Evolutionary conservation across 176 grass and related monocot genomes (phyloP), one percentile per base, ranked within the genome.

Genomic region (Carex littledalei): DNA sequence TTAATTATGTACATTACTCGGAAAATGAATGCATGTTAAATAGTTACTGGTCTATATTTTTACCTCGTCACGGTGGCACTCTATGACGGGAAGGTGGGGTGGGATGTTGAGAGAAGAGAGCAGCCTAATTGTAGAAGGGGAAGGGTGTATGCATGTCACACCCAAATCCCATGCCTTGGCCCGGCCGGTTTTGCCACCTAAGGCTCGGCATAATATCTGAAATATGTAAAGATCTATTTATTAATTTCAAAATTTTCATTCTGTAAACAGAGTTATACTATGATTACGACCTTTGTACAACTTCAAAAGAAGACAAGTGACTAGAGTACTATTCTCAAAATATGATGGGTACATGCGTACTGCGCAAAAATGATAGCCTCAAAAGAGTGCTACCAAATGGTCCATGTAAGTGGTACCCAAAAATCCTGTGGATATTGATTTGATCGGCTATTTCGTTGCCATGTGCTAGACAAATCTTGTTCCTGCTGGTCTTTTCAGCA

Each of bases 61-160:
- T 69, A 90, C 92, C 92, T 97, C 95, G 22, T 97, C 95, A 16
- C 84, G 92, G 88, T 97, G 95, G 89, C 92, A 97, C 89, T 97
- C 91, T 74, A 97, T 88, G 66, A 97, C 80, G 3, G 95, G 92
- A 88, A 97, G 88, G 85, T 97, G 92, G 29, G 92, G 84, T 1
- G 95, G 92, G 24, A 94, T 90, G 77, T 86, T 87, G 26, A 97
- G 87, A 18, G 94, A 90, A 62, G 94, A 81, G 26, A 93, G 87
- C 3, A 90, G 86, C 86, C 86, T 84, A 11, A 90, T 87, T 45
- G 87, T 81, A 11, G 95, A 89, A 9, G 86, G 13, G 24, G 92
- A 90, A 11, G 95, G 95, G 91, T 97, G 95, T 79, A 94, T 90
- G 89, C 95, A 97, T 76, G 21, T 97, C 5, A 91, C 89, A 34